These are phyloP conservation scores for Trypethelium eluteriae DNA, from an alignment of 495 filamentous ascomycete species.

Conservation along the genomic window DNA sequence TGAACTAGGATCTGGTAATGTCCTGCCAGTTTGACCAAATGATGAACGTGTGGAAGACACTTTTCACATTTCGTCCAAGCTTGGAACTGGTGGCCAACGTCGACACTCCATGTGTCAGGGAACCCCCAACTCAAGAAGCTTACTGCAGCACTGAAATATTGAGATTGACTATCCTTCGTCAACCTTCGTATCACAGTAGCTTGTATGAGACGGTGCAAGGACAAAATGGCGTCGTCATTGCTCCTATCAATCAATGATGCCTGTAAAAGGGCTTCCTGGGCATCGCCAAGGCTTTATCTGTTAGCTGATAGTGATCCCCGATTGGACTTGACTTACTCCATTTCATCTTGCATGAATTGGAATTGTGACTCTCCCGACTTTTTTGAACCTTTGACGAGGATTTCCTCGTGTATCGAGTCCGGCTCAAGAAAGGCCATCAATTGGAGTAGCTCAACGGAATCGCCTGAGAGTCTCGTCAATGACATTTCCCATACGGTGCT, in stretches of 20 bases:
- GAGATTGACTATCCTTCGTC: neutral
- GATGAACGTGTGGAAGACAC: conserved; percentile 26
- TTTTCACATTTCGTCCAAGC: conserved; percentile 26
- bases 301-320: neutral
- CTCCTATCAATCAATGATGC: conserved; percentile 23
- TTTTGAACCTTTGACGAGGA: conserved; percentile 21
- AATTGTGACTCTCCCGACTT: neutral
- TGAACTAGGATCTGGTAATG: conserved; percentile 12
- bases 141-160: conserved; percentile 20
- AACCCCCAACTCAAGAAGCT: conserved; percentile 24
- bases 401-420: conserved; percentile 26
- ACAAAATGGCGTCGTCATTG: conserved; percentile 13
- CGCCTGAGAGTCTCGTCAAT: conserved; percentile 17
- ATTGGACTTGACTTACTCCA: conserved; percentile 12
- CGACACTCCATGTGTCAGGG: conserved; percentile 25
- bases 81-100: conserved; percentile 21
- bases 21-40: conserved; percentile 17
- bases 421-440: conserved; percentile 30
- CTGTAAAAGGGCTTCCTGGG: conserved; percentile 22
- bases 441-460: conserved; percentile 19
- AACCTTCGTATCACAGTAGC: conserved; percentile 14
- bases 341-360: conserved; percentile 14
- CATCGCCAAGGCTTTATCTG: conserved; percentile 22
- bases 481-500: conserved; percentile 28
- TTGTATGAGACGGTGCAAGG: conserved; percentile 17